Conservation (phyloP, 2,329 filamentous ascomycete genomes). For the Penicillium sclerotiorum region DNA sequence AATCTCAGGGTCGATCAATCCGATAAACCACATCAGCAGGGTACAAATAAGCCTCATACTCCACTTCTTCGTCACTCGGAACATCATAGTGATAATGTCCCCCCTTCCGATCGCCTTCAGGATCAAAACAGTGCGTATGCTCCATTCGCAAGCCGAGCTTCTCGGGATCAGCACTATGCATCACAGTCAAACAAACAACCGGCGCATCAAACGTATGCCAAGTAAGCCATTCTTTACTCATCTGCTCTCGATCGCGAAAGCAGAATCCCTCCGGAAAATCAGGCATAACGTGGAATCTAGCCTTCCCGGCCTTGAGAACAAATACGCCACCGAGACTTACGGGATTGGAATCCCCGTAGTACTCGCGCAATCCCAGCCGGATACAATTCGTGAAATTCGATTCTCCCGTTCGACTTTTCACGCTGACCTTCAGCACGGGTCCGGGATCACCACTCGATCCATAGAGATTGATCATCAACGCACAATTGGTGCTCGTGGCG, state of each 20-base stretch:
- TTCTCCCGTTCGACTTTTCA: conserved; percentile 26
- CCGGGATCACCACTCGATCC: conserved; percentile 41
- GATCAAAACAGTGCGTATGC: conserved; percentile 52
- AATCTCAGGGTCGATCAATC: conserved; percentile 39
- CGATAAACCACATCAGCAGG: conserved; percentile 45
- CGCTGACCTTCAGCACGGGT: conserved; percentile 41
- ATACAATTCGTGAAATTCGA: conserved; percentile 21
- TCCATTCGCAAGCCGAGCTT: conserved; percentile 48
- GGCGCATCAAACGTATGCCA: conserved; percentile 43
- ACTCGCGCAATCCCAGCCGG: conserved; percentile 14
- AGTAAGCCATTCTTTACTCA: conserved; percentile 43
- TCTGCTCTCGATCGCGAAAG: conserved; percentile 30
- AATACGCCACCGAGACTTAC: conserved; percentile 49
- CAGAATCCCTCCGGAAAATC: conserved; percentile 42
- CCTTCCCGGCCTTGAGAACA: conserved; percentile 40
- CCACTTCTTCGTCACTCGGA: conserved; percentile 37
- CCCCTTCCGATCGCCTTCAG: conserved; percentile 33
- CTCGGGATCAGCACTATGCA: conserved; percentile 48
- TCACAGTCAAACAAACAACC: conserved; percentile 45
- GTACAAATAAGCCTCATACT: conserved; percentile 54
- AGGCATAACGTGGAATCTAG: conserved; percentile 50
- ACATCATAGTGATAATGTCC: conserved; percentile 53
- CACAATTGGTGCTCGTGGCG: conserved; percentile 37
- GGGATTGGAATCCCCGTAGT: conserved; percentile 36
- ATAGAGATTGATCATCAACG: conserved; percentile 49